Conservation (phyloP, 345 rosid species). For the Populus euphratica region DNA sequence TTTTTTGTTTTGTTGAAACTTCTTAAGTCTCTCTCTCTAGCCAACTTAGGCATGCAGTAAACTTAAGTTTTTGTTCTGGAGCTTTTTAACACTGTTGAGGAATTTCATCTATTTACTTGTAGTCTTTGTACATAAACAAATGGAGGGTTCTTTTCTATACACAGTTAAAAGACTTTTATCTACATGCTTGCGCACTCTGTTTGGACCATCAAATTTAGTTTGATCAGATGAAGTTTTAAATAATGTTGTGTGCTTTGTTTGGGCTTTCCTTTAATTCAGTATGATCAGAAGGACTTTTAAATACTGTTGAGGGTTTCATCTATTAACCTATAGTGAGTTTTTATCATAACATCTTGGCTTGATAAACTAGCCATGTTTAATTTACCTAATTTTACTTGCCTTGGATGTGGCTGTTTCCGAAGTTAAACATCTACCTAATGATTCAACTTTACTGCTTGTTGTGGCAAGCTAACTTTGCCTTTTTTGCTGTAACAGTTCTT, state of each 20-base stretch:
- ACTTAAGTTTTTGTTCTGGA: background rate
- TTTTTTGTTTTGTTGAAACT: background rate
- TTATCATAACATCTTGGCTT: background rate
- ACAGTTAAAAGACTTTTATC: background rate
- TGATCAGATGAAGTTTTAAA: background rate
- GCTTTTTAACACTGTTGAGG: background rate
- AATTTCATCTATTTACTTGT: background rate
- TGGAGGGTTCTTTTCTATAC: background rate
- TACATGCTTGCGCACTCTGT: background rate
- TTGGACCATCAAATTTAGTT: background rate
- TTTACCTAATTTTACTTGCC: background rate
- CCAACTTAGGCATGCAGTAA: background rate
- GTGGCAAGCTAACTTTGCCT: slow-evolving; percentile 16
- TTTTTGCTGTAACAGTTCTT: slow-evolving; percentile 56
- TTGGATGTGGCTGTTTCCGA: background rate
- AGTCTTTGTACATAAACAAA: background rate
- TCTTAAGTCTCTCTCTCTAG: background rate
- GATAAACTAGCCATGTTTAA: background rate
- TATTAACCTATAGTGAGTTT: background rate
- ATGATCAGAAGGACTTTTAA: background rate
- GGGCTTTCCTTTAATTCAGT: background rate
- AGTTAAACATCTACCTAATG: background rate
- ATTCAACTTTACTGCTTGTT: slow-evolving; percentile 8
- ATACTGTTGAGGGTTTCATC: background rate
- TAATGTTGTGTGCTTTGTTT: background rate